phyloP scores from a whole-genome alignment of 1,284 basidiomycete species.

The Tremellales sp. region DNA sequence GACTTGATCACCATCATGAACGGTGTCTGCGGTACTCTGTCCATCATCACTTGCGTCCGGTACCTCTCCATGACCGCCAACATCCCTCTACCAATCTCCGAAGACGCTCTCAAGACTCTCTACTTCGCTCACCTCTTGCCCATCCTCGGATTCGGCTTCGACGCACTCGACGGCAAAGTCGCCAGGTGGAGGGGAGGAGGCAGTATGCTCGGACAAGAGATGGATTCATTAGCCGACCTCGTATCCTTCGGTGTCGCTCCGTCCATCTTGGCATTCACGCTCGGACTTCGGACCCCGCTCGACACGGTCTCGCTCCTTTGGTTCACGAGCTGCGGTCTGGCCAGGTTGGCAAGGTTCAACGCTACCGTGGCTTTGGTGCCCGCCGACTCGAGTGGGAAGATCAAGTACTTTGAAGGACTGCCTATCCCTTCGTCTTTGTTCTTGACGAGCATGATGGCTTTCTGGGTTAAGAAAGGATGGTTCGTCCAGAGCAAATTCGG shows the following conservation, averaged over 20 bases:
- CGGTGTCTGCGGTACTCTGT: conserved; percentile 95
- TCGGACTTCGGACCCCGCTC: conserved; percentile 83
- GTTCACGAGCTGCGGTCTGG: conserved; percentile 94
- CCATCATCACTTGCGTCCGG: conserved; percentile 81
- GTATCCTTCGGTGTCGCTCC: conserved; percentile 98
- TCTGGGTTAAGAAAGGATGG: conserved; percentile 78
- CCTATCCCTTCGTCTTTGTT: conserved; percentile 89
- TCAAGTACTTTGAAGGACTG: conserved; percentile 93
- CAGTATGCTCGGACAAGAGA: conserved; percentile 96
- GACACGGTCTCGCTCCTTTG: conserved; percentile 81
- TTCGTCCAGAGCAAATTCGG: conserved; percentile 52
- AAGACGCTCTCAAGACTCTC: conserved; percentile 50
- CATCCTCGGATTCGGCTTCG: conserved; percentile 94
- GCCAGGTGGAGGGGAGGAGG: conserved; percentile 93
- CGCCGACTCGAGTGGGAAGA: conserved; percentile 80
- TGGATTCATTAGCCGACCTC: conserved; percentile 94
- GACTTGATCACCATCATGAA: conserved; percentile 99
- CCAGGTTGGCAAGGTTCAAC: conserved; percentile 95
- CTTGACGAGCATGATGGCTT: conserved; percentile 74
- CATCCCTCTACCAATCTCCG: conserved; percentile 36
- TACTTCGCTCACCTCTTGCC: conserved; percentile 85
- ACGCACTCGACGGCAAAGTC: conserved; percentile 96
- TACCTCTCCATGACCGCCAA: conserved; percentile 82
- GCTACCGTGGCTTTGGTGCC: conserved; percentile 94
- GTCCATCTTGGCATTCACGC: conserved; percentile 81